Conservation (phyloP, 371 early-diverging fungal species). For the Mucor plumbeus region DNA sequence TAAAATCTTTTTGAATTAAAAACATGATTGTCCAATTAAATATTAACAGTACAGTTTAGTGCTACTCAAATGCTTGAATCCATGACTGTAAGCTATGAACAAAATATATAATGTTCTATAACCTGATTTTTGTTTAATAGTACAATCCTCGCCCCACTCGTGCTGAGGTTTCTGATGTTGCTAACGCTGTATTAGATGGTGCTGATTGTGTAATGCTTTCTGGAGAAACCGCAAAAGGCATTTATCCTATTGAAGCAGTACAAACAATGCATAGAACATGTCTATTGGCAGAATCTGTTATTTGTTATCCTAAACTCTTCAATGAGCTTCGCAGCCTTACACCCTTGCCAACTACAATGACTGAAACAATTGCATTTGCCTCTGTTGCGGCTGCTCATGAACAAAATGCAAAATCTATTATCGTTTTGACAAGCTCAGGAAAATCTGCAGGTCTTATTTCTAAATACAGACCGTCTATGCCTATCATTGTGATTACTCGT, state of each 20-base stretch:
- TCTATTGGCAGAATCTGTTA: constrained; percentile 75
- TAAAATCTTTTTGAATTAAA: constrained; percentile 20
- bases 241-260: constrained; percentile 79
- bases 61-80: constrained; percentile 99
- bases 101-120: not conserved
- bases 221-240: constrained; percentile 97
- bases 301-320: constrained; percentile 80
- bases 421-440: constrained; percentile 78
- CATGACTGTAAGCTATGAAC: constrained; percentile 77
- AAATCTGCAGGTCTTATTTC: constrained; percentile 89
- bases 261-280: constrained; percentile 80
- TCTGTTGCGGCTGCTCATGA: constrained; percentile 91
- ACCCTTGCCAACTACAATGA: constrained; percentile 75
- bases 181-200: constrained; percentile 97
- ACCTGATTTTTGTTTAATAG: not conserved
- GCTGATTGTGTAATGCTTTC: constrained; percentile 99
- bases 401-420: constrained; percentile 85
- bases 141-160: constrained; percentile 95
- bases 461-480: constrained; percentile 92
- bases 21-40: not conserved
- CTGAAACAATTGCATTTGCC: constrained; percentile 93
- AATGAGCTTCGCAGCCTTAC: constrained; percentile 81
- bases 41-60: constrained; percentile 18
- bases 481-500: constrained; percentile 91
- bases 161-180: constrained; percentile 98